Conservation (phyloP, 805 yeast species). For the Debaryomyces maramus region DNA sequence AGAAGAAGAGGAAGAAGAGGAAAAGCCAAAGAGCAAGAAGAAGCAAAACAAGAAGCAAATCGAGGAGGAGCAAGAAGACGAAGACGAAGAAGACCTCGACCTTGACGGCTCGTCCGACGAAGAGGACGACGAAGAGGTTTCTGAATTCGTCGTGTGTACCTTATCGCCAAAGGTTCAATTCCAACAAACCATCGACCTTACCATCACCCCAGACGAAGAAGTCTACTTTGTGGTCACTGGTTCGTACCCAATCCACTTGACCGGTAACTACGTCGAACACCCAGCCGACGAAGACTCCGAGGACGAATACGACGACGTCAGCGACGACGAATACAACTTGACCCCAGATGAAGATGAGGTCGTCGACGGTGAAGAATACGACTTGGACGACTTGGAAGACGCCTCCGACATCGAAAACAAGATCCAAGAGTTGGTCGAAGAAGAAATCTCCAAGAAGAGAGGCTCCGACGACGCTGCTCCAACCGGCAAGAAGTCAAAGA, state of each 20-base stretch:
- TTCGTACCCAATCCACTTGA: slow-evolving; percentile 86
- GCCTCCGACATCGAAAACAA: slow-evolving; percentile 70
- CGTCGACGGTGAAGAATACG: slow-evolving; percentile 52
- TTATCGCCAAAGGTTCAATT: slow-evolving; percentile 78
- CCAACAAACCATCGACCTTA: slow-evolving; percentile 90
- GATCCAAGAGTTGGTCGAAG: slow-evolving; percentile 72
- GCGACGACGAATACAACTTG: slow-evolving; percentile 51
- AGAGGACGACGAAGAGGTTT: slow-evolving; percentile 72
- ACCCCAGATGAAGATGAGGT: slow-evolving; percentile 79
- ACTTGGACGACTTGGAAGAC: slow-evolving; percentile 63
- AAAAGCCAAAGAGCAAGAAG: slow-evolving; percentile 24
- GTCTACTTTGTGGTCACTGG: slow-evolving; percentile 94
- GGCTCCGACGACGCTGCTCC: slow-evolving; percentile 30
- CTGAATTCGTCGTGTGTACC: slow-evolving; percentile 85
- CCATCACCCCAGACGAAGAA: slow-evolving; percentile 91
- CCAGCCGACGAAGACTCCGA: slow-evolving; percentile 78
- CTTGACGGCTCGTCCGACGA: slow-evolving; percentile 50
- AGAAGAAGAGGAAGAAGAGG: slow-evolving; percentile 36
- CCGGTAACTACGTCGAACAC: slow-evolving; percentile 95
- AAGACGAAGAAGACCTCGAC: slow-evolving; percentile 39
- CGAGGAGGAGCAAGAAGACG: slow-evolving; percentile 53
- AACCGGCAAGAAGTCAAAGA: slow-evolving; percentile 24
- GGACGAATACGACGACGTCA: slow-evolving; percentile 52
- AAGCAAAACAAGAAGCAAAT: slow-evolving; percentile 23
- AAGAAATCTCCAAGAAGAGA: slow-evolving; percentile 45